Conservation (phyloP, 108 stramenopile genomes). For the Skeletonema marinoi region DNA sequence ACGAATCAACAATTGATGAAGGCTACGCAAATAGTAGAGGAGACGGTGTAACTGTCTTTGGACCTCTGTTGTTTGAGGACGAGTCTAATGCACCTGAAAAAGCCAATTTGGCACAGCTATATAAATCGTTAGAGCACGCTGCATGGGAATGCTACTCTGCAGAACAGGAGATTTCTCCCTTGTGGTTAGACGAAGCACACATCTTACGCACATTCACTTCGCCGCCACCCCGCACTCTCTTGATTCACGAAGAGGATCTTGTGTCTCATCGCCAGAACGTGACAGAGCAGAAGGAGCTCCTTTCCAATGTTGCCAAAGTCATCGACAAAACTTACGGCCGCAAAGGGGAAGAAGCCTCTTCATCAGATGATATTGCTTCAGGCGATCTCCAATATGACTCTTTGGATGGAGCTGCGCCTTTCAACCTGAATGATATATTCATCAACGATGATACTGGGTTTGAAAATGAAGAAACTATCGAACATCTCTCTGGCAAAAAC, state of each 20-base stretch:
- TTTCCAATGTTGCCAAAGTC: not conserved
- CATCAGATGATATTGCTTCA: not conserved
- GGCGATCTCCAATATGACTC: not conserved
- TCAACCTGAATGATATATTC: not conserved
- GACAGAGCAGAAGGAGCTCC: not conserved
- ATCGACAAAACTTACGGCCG: not conserved
- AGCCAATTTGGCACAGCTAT: not conserved
- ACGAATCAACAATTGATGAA: slow-evolving; percentile 61
- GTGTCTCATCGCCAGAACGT: not conserved
- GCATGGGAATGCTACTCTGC: slow-evolving; percentile 18
- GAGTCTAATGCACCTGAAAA: not conserved
- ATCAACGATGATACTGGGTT: not conserved
- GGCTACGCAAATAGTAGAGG: slow-evolving; percentile 1
- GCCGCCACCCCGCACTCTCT: slow-evolving; percentile 6
- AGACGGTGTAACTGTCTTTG: slow-evolving; percentile 38
- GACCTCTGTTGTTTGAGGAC: slow-evolving; percentile 28
- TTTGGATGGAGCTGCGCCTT: not conserved
- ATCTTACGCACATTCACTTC: slow-evolving; percentile 7
- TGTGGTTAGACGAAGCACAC: slow-evolving; percentile 17
- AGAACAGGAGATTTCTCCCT: not conserved
- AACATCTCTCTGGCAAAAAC: not conserved
- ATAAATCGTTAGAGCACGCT: slow-evolving; percentile 11
- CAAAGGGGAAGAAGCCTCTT: not conserved
- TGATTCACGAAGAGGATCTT: not conserved
- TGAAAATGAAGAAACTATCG: not conserved